phyloP scores from a whole-genome alignment of 192 early-diverging fungal genomes.

The Paraglomus brasilianum region DNA sequence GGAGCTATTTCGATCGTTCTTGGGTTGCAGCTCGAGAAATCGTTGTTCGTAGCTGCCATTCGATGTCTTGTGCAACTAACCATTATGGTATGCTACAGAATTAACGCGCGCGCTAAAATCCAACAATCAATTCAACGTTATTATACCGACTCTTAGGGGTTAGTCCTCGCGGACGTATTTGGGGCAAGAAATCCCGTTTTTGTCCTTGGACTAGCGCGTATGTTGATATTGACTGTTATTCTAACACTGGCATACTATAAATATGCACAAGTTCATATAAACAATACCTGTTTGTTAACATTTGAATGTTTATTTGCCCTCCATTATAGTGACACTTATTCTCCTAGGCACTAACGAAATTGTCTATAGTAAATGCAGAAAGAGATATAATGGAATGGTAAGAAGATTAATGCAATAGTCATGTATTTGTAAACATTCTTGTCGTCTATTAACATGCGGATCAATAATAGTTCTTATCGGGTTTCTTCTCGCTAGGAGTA shows the following conservation, averaged over 20 bases:
- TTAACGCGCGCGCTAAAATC: not conserved
- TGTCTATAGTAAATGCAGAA: slow-evolving; percentile 67
- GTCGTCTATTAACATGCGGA: slow-evolving; percentile 26
- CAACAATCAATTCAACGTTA: slow-evolving; percentile 2
- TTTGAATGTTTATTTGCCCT: not conserved
- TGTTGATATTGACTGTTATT: not conserved
- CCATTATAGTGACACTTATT: slow-evolving; percentile 50
- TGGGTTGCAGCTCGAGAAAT: slow-evolving; percentile 64
- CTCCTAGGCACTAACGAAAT: slow-evolving; percentile 66
- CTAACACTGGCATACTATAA: not conserved
- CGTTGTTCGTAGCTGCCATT: slow-evolving; percentile 63
- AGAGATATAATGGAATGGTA: slow-evolving; percentile 75
- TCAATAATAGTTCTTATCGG: slow-evolving; percentile 47
- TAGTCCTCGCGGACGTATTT: slow-evolving; percentile 69
- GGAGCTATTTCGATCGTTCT: slow-evolving; percentile 60
- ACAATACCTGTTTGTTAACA: not conserved
- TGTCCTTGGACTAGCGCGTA: slow-evolving; percentile 60
- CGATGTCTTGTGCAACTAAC: slow-evolving; percentile 79
- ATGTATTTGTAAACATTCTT: slow-evolving; percentile 34
- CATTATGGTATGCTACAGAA: slow-evolving; percentile 54
- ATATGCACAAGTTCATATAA: not conserved
- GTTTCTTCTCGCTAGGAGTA: slow-evolving; percentile 46
- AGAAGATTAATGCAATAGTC: slow-evolving; percentile 33
- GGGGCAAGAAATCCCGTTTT: slow-evolving; percentile 56
- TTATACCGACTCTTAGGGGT: slow-evolving; percentile 43